Conservation (phyloP, 441 rosid species). For the Adansonia gregorii region DNA sequence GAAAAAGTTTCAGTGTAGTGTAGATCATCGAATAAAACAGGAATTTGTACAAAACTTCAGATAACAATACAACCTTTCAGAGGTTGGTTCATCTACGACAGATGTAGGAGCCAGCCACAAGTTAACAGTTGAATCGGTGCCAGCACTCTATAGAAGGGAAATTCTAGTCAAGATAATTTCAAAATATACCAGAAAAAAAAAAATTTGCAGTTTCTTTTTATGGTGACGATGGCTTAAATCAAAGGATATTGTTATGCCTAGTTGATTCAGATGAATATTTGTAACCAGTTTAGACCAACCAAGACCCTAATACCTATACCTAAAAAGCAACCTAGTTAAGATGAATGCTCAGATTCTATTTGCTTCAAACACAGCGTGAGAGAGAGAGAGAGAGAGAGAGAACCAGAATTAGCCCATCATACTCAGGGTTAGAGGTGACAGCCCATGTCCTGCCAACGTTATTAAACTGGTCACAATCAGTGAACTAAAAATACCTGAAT, state of each 20-base stretch:
- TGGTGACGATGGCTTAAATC: constrained; percentile 1
- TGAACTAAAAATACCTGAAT: constrained; percentile 21
- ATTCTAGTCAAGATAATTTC: constrained; percentile 31
- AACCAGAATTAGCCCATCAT: constrained; percentile 84
- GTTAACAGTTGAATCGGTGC: constrained; percentile 87
- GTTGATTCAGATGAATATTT: constrained; percentile 16
- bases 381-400: constrained; percentile 39
- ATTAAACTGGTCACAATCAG: constrained; percentile 26
- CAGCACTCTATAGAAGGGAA: constrained; percentile 72
- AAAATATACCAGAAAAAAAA: constrained; percentile 19
- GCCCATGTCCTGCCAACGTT: constrained; percentile 88
- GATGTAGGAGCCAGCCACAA: constrained; percentile 77
- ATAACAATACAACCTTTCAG: constrained; percentile 51
- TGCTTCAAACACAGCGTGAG: constrained; percentile 8
- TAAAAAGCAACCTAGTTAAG: constrained; percentile 2
- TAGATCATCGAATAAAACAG: constrained; percentile 22
- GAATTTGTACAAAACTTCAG: background rate
- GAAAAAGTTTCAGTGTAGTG: constrained; percentile 18
- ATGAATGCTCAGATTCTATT: background rate
- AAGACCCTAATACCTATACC: background rate
- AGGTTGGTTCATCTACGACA: constrained; percentile 42
- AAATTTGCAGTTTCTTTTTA: background rate
- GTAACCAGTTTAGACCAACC: constrained; percentile 3
- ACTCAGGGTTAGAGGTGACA: constrained; percentile 82
- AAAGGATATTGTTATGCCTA: constrained; percentile 17